Conservation (phyloP, 75 land plant species). For the Adiantum capillusveneris region DNA sequence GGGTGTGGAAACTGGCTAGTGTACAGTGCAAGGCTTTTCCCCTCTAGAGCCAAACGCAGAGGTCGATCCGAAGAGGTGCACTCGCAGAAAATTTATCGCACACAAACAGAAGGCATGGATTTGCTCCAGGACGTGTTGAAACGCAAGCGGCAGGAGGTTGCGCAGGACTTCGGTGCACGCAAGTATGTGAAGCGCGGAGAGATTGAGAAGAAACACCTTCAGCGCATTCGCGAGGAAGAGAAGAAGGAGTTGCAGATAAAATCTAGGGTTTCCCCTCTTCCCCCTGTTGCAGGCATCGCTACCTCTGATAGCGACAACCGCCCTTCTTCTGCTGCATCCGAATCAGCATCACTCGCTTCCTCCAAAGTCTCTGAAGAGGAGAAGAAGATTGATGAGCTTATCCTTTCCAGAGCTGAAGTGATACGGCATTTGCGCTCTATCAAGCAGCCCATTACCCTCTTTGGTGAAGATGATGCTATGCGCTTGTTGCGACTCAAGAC, state of each 20-base stretch:
- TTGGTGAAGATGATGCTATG: conserved; percentile 90
- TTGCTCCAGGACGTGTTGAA: conserved; percentile 64
- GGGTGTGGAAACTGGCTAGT: too few species aligned
- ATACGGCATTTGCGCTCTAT: conserved; percentile 72
- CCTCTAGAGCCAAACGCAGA: too few species aligned
- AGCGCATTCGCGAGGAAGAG: conserved; percentile 73
- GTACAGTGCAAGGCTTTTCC: too few species aligned
- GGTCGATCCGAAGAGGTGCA: too few species aligned
- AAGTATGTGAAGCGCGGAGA: conserved; percentile 72
- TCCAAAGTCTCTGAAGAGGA: conserved; percentile 39
- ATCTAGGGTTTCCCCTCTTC: conserved; percentile 9
- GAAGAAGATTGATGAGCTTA: conserved; percentile 61
- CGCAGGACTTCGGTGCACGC: conserved; percentile 57
- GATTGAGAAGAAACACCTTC: conserved; percentile 63
- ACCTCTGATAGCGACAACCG: conserved; percentile 8
- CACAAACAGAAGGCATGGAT: too few species aligned
- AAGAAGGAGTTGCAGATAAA: conserved; percentile 40
- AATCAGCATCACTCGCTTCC: neutral
- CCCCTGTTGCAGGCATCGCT: conserved; percentile 2
- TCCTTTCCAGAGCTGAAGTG: conserved; percentile 67
- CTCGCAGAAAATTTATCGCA: too few species aligned
- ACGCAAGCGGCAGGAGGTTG: conserved; percentile 52
- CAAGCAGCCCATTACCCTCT: conserved; percentile 90
- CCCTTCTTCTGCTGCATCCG: neutral
- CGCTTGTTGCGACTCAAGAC: conserved; percentile 65